Conservation (phyloP, 768 basidiomycete species). For the Lactifluus echinatus region DNA sequence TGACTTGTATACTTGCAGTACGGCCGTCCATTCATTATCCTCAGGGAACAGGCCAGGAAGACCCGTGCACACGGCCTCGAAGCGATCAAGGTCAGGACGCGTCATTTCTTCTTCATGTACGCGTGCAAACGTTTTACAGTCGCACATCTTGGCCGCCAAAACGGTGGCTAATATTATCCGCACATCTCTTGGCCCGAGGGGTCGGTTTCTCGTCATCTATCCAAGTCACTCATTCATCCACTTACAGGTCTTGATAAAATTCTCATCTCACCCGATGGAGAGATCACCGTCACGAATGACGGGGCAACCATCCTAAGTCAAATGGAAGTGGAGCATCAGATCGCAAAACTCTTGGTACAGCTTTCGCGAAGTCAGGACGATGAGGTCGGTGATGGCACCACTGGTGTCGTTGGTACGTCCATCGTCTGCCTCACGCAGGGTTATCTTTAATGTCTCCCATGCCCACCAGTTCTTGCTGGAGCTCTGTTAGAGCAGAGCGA, state of each 20-base stretch:
- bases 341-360: constrained; percentile 95
- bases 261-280: constrained; percentile 91
- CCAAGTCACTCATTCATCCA: constrained; percentile 1
- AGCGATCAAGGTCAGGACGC: constrained; percentile 78
- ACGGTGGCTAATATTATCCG: constrained; percentile 92
- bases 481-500: constrained; percentile 93
- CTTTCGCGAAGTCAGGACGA: constrained; percentile 98
- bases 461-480: constrained; percentile 75
- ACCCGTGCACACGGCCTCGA: constrained; percentile 87
- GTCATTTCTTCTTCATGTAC: not conserved
- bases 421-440: not conserved
- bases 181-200: constrained; percentile 92
- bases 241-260: constrained; percentile 92
- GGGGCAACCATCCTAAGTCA: constrained; percentile 96
- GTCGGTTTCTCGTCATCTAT: constrained; percentile 32
- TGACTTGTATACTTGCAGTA: constrained; percentile 41
- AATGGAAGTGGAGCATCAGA: constrained; percentile 99
- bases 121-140: constrained; percentile 34
- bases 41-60: constrained; percentile 88
- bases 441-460: not conserved
- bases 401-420: constrained; percentile 91
- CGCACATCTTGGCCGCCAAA: constrained; percentile 91
- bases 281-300: constrained; percentile 99
- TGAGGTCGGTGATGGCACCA: constrained; percentile 98
- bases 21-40: constrained; percentile 95